phyloP scores from a whole-genome alignment of 2,329 filamentous ascomycete species.

The Lasiodiplodia sp. region DNA sequence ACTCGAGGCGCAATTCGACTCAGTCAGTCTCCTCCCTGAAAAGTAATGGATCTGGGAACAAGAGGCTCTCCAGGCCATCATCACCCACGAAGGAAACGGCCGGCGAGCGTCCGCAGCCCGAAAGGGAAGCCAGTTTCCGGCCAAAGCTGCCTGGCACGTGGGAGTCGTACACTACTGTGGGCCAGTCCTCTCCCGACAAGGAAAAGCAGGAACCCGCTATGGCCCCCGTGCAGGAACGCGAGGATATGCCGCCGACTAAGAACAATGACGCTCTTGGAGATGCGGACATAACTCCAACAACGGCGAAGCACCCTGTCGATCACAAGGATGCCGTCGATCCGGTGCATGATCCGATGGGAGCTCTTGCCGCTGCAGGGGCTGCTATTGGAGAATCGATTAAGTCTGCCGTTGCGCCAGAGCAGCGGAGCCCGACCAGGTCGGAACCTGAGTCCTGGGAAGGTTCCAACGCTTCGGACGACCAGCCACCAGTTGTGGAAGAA shows the following conservation, averaged over 20 bases:
- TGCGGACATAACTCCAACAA: slow-evolving; percentile 46
- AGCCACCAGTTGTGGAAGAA: slow-evolving; percentile 13
- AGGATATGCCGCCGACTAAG: slow-evolving; percentile 30
- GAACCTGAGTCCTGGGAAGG: slow-evolving; percentile 30
- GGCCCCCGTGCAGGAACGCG: slow-evolving; percentile 12
- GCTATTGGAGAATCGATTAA: slow-evolving; percentile 57
- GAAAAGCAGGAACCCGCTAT: slow-evolving; percentile 36
- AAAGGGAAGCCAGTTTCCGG: slow-evolving; percentile 53
- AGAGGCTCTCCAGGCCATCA: slow-evolving; percentile 41
- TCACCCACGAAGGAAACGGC: slow-evolving; percentile 35
- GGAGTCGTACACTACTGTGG: slow-evolving; percentile 58
- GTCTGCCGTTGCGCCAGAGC: slow-evolving; percentile 45
- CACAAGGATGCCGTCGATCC: slow-evolving; percentile 35
- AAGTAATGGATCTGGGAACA: slow-evolving; percentile 36
- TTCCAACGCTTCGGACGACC: slow-evolving; percentile 33
- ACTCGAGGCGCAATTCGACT: slow-evolving; percentile 55
- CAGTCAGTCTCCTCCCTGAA: slow-evolving; percentile 52
- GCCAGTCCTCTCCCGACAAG: slow-evolving; percentile 41
- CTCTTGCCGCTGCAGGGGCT: slow-evolving; percentile 55
- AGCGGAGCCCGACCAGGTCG: slow-evolving; percentile 31
- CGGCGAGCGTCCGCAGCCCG: slow-evolving; percentile 39
- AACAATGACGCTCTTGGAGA: slow-evolving; percentile 35
- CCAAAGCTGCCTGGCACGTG: slow-evolving; percentile 62
- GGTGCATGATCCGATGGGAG: slow-evolving; percentile 52
- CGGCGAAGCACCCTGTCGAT: slow-evolving; percentile 42